phyloP scores from a whole-genome alignment of 495 filamentous ascomycete species.

The Xylaria flabelliformis region DNA sequence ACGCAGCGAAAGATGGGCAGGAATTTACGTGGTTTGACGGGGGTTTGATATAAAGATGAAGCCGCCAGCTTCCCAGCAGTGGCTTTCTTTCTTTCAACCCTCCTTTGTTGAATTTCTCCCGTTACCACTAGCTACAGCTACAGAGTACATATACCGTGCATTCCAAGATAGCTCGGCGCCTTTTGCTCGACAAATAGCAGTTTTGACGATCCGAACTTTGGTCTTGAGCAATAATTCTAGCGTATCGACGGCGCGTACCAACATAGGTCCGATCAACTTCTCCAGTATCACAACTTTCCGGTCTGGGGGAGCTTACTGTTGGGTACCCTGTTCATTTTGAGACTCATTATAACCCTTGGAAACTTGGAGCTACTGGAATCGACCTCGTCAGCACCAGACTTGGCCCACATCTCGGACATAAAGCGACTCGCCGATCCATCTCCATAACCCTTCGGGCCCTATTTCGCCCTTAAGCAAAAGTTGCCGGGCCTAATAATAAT shows the following conservation, averaged over 20 bases:
- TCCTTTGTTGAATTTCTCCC: slow-evolving; percentile 5
- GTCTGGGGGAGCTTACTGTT: slow-evolving; percentile 21
- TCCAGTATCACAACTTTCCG: background rate
- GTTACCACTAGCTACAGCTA: background rate
- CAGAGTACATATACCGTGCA: background rate
- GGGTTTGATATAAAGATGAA: slow-evolving; percentile 20
- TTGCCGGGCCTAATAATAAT: slow-evolving; percentile 27
- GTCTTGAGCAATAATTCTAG: background rate
- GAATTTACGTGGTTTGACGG: slow-evolving; percentile 1
- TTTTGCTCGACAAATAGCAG: background rate
- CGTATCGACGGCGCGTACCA: background rate
- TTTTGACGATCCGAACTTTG: background rate
- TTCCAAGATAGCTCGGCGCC: background rate
- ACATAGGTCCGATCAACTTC: background rate
- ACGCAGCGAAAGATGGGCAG: background rate
- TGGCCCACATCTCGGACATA: slow-evolving; percentile 30
- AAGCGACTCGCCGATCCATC: slow-evolving; percentile 26
- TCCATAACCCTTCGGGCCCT: slow-evolving; percentile 24
- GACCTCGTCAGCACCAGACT: slow-evolving; percentile 24
- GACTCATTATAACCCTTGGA: slow-evolving; percentile 24
- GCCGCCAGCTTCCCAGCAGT: slow-evolving; percentile 7
- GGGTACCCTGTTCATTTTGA: slow-evolving; percentile 12
- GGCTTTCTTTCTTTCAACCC: background rate
- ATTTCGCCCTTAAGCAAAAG: slow-evolving; percentile 24
- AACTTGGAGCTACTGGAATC: slow-evolving; percentile 25